A percentile compares a stretch with the other conserved stretches of the same genome.
These are phyloP conservation scores for Didymella exigua DNA, from an alignment of 2,329 filamentous ascomycete species.

Conservation along the genomic window DNA sequence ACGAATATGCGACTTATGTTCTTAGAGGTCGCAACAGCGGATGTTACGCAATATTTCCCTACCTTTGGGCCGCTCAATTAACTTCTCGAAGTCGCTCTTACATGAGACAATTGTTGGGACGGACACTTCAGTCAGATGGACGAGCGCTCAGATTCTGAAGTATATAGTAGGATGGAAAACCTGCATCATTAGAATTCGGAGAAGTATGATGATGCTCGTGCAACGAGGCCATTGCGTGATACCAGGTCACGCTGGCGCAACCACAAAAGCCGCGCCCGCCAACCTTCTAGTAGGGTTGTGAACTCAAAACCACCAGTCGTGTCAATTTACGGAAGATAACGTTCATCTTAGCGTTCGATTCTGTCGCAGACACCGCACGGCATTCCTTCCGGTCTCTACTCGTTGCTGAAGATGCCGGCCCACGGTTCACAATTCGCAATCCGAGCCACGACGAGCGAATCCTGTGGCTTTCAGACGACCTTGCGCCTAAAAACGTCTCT, in stretches of 20 bases:
- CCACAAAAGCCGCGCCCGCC: background rate
- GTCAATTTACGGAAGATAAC: background rate
- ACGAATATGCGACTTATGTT: background rate
- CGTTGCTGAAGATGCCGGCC: background rate
- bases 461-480: background rate
- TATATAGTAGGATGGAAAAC: background rate
- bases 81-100: too few species aligned
- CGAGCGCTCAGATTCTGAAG: too few species aligned
- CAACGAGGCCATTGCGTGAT: constrained; percentile 11
- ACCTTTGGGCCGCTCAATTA: too few species aligned
- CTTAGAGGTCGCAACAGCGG: too few species aligned
- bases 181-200: background rate
- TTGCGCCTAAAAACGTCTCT: background rate
- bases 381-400: background rate
- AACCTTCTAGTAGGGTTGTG: background rate
- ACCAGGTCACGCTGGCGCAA: constrained; percentile 10
- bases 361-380: background rate
- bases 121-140: too few species aligned
- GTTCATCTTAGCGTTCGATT: background rate
- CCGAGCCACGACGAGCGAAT: background rate
- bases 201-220: background rate
- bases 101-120: background rate
- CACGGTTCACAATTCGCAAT: constrained; percentile 6
- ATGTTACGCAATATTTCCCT: too few species aligned
- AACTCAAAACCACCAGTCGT: background rate